Conservation (phyloP, 2,329 filamentous ascomycete species). For the Alternaria conjuncta region DNA sequence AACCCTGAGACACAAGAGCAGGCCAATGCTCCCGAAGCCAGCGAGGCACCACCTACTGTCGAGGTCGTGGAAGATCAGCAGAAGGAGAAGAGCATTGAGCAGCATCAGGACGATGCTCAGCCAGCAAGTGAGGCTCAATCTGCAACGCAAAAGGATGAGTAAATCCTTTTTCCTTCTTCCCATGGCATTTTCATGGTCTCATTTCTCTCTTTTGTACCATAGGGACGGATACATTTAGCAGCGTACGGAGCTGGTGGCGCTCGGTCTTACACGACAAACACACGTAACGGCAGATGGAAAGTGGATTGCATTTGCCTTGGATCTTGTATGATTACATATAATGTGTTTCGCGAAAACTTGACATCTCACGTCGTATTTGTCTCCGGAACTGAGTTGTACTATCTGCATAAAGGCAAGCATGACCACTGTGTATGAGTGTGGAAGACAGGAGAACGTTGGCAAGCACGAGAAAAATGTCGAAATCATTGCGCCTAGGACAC, state of each 20-base stretch:
- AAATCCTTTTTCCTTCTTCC: constrained; percentile 1
- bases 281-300: constrained; percentile 2
- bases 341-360: constrained; percentile 1
- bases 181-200: neutral
- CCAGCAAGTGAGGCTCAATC: constrained; percentile 49
- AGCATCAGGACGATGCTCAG: constrained; percentile 42
- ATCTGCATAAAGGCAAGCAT: neutral
- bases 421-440: neutral
- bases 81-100: constrained; percentile 55
- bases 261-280: constrained; percentile 4
- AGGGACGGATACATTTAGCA: constrained; percentile 21
- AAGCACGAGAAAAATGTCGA: neutral
- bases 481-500: neutral
- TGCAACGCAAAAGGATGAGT: constrained; percentile 38
- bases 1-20: constrained; percentile 63
- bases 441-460: neutral
- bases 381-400: neutral
- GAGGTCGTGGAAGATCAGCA: constrained; percentile 50
- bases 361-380: neutral
- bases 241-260: constrained; percentile 17
- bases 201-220: constrained; percentile 20
- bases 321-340: constrained; percentile 17
- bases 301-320: constrained; percentile 3
- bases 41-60: constrained; percentile 50
- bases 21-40: constrained; percentile 48